Evolutionary conservation across 2,329 filamentous ascomycete species (phyloP).

Genomic region (Davidsoniella australis): DNA sequence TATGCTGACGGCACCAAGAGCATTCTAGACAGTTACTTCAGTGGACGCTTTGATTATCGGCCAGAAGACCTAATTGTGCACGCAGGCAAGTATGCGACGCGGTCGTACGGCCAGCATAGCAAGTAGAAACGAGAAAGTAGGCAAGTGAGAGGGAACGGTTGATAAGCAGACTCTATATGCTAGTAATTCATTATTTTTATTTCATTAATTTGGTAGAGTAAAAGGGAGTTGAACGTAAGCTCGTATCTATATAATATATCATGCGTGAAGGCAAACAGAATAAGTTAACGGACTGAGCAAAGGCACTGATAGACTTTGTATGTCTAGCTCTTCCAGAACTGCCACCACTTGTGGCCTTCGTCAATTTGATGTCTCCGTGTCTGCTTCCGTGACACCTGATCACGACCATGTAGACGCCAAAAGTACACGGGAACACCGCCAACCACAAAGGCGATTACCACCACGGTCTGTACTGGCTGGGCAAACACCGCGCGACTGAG

Average conservation of each 20-base stretch:
- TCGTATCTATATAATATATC: too few relatives aligned
- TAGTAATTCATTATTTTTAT: neutral
- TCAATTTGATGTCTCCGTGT: slow-evolving; percentile 17
- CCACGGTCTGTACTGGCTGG: slow-evolving; percentile 74
- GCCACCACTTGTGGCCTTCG: slow-evolving; percentile 31
- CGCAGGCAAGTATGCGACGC: slow-evolving; percentile 84
- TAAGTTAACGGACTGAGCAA: neutral
- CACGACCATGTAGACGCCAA: slow-evolving; percentile 58
- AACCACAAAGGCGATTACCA: slow-evolving; percentile 71
- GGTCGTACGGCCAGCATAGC: slow-evolving; percentile 59
- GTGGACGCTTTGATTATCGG: slow-evolving; percentile 71
- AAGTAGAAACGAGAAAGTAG: slow-evolving; percentile 15
- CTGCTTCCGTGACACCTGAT: slow-evolving; percentile 31
- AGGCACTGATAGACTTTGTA: too few relatives aligned
- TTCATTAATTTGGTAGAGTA: neutral
- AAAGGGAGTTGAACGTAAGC: neutral
- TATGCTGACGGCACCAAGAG: slow-evolving; percentile 77
- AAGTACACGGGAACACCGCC: slow-evolving; percentile 79
- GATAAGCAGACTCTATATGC: neutral
- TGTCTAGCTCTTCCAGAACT: slow-evolving; percentile 36
- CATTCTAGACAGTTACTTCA: slow-evolving; percentile 84
- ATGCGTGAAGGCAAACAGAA: too few relatives aligned
- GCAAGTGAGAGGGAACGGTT: slow-evolving; percentile 24
- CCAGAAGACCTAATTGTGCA: slow-evolving; percentile 82
- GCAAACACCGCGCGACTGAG: slow-evolving; percentile 79